A percentile compares a stretch with the other conserved stretches of the same genome.
phyloP scores from a whole-genome alignment of 1,284 basidiomycete genomes.

The Rhodotorula sp. region DNA sequence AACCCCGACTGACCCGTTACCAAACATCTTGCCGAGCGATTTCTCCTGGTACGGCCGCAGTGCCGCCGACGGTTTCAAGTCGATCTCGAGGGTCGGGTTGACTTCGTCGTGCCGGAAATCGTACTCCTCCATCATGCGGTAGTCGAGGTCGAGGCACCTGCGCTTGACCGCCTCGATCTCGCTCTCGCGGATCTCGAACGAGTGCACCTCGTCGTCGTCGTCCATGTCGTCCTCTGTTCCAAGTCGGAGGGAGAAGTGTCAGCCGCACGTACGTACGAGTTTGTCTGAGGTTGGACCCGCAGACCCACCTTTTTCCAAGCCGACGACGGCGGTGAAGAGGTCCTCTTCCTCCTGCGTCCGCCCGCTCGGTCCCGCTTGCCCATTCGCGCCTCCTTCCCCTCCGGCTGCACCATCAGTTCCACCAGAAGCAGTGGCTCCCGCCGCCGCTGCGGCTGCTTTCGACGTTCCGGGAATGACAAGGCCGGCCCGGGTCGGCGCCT shows the following conservation, averaged over 20 bases:
- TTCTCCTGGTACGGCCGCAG: slow-evolving; percentile 98
- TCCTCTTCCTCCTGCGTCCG: slow-evolving; percentile 58
- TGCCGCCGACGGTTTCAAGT: slow-evolving; percentile 91
- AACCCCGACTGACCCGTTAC: slow-evolving; percentile 69
- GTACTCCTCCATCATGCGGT: slow-evolving; percentile 96
- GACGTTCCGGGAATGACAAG: slow-evolving; percentile 76
- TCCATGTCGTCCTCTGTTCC: slow-evolving; percentile 74
- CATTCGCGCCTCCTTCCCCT: slow-evolving; percentile 19
- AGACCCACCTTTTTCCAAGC: slow-evolving; percentile 74
- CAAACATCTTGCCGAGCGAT: slow-evolving; percentile 96
- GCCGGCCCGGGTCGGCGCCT: slow-evolving; percentile 74
- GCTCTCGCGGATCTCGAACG: slow-evolving; percentile 86
- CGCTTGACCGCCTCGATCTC: slow-evolving; percentile 67
- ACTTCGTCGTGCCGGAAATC: slow-evolving; percentile 94
- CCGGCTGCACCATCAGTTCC: slow-evolving; percentile 3
- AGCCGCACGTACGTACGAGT: background rate
- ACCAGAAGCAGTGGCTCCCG: slow-evolving; percentile 9
- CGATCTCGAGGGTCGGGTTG: slow-evolving; percentile 93
- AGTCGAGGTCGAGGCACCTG: slow-evolving; percentile 83
- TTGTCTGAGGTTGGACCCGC: background rate
- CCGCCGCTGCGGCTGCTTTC: slow-evolving; percentile 44
- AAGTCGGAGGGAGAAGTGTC: background rate
- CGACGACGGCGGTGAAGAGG: slow-evolving; percentile 82
- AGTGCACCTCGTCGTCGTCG: slow-evolving; percentile 90
- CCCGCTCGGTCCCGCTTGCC: slow-evolving; percentile 17